A percentile compares a stretch with the other conserved stretches of the same genome.
Conservation (phyloP, 805 yeast genomes). For the Candida odintsovae region DNA sequence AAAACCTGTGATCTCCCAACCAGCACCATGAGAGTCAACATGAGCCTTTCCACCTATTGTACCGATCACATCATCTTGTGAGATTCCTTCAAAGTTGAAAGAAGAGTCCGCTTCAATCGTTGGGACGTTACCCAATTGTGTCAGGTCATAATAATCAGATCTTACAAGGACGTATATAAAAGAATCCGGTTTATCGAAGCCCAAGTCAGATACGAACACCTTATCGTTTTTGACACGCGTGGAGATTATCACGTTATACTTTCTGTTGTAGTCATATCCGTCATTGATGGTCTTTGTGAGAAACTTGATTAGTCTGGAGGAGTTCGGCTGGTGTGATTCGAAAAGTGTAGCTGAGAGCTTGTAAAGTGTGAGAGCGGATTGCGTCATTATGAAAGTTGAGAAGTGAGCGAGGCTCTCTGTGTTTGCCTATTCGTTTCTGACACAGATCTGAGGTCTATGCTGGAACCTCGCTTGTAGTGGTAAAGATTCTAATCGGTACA, state of each 20-base stretch:
- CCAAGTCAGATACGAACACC: constrained; percentile 16
- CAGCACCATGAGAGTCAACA: background rate
- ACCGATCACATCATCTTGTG: background rate
- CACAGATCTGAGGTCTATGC: too few relatives aligned
- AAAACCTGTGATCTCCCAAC: constrained; percentile 18
- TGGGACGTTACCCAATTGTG: background rate
- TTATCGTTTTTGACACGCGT: constrained; percentile 13
- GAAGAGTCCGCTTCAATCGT: background rate
- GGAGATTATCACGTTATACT: constrained; percentile 14
- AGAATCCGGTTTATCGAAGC: constrained; percentile 12
- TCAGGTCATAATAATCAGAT: background rate
- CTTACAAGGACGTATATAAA: constrained; percentile 12
- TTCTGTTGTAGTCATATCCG: constrained; percentile 14
- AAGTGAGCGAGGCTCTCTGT: background rate
- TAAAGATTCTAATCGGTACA: too few relatives aligned
- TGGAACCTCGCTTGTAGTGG: too few relatives aligned
- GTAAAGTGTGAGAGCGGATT: background rate
- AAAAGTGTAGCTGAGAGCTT: background rate
- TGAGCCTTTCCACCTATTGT: background rate
- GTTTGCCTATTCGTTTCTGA: too few relatives aligned
- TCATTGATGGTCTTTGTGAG: constrained; percentile 14
- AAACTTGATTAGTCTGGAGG: constrained; percentile 3
- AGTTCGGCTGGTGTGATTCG: background rate
- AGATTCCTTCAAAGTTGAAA: background rate
- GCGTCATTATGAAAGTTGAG: background rate